Percentiles rank a stretch among this genome's conserved stretches.
Evolutionary conservation across 192 early-diverging fungal genomes (phyloP).

Genomic region (Podila minutissima): DNA sequence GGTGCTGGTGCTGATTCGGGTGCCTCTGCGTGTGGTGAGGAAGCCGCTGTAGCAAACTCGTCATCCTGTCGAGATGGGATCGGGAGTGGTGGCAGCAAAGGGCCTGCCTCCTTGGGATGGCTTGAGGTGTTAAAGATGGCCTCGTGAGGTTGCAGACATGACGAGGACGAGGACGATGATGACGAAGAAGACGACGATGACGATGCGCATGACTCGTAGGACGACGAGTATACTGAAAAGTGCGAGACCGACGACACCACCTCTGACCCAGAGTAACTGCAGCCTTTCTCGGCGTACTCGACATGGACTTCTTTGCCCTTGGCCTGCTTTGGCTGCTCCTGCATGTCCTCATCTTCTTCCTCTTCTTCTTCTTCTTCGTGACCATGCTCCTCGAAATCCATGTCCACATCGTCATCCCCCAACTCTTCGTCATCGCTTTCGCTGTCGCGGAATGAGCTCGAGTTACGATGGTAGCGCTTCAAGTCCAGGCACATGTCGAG

Average conservation of each 20-base stretch:
- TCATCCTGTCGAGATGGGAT: conserved; percentile 32
- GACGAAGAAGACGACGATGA: conserved; percentile 9
- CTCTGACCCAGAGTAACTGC: not conserved
- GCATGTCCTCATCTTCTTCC: conserved; percentile 2
- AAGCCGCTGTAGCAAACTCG: not conserved
- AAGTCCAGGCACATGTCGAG: conserved; percentile 40
- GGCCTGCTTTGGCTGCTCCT: conserved; percentile 2
- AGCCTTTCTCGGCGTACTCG: not conserved
- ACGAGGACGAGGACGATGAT: not conserved
- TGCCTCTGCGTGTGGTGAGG: not conserved
- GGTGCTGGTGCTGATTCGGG: not conserved
- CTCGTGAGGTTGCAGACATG: not conserved
- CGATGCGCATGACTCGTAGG: conserved; percentile 11
- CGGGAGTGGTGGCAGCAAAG: conserved; percentile 28
- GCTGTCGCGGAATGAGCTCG: not conserved
- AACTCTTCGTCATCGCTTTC: not conserved
- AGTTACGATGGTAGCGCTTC: conserved; percentile 24
- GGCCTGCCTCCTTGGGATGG: not conserved
- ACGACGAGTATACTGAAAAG: conserved; percentile 17
- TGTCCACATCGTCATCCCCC: not conserved
- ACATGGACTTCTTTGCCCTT: conserved; percentile 44
- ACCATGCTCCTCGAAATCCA: not conserved
- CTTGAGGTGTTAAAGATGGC: no score
- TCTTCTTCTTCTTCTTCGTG: not conserved
- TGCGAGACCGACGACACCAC: conserved; percentile 8